Evolutionary conservation across 352 stramenopile genomes (phyloP), one percentile per base, ranked within the genome.

Genomic region (Globisporangium rhizosaccharum): DNA sequence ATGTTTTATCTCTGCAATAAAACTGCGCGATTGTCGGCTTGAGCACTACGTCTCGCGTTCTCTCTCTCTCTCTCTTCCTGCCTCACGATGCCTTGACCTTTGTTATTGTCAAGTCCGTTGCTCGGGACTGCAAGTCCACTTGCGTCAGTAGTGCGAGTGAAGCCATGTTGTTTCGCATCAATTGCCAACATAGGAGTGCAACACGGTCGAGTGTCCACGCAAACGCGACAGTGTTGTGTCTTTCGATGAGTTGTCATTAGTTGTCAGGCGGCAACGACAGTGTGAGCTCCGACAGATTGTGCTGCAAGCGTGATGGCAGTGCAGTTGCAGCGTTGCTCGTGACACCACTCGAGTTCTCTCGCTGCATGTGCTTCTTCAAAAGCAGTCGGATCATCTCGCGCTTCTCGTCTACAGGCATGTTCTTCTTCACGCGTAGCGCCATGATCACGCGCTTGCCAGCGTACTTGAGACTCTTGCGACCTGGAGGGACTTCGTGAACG

Each of bases 11-110:
- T 79, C 71, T 71, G 62, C 66, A 82, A 85, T 88, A 87, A 87
- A 85, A 86, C 75, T 81, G 61, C 72, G 72, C 74, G 65, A 75
- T 73, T 85, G 76, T 88, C 75, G 76, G 81, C 79, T 83, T 83
- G 47, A 44, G 41, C 6, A 28, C 50, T 28, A 51, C 61, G 7
- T 25, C 23, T 30, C 44, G 56, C 25, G 18, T 39, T 33, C 36
- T 15, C 17, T 4, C 42, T 53, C 28, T 18, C 25, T 39, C 12
- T 37, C 25, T 52, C 23, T 7, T 52, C 7, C 37, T 28, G 39
- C n/a, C n/a, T n/a, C n/a, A n/a, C n/a, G n/a, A n/a, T n/a, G n/a
- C n/a, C n/a, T n/a, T n/a, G n/a, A n/a, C n/a, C n/a, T n/a, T n/a
- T n/a, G n/a, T n/a, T n/a, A n/a, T n/a, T n/a, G n/a, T n/a, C n/a